Percentiles rank a stretch among this genome's conserved stretches.
These are phyloP conservation scores for Zymoseptoria tritici DNA, from an alignment of 2,329 filamentous ascomycete species.

Conservation along the genomic window DNA sequence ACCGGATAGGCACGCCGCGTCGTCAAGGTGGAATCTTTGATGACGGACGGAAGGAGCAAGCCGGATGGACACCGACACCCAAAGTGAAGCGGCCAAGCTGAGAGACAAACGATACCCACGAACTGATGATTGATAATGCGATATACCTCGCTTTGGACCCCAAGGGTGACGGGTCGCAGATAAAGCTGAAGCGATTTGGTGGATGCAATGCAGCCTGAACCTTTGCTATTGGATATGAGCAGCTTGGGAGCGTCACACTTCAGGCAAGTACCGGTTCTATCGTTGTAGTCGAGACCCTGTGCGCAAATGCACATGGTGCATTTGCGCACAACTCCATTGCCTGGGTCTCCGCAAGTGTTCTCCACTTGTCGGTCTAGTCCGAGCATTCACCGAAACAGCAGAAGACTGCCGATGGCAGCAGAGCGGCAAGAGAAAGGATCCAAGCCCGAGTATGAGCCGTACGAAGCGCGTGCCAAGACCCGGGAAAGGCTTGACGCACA, in stretches of 20 bases:
- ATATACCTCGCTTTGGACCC: not conserved
- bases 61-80: constrained; percentile 16
- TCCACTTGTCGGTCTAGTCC: too few species aligned
- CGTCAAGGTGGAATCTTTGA: constrained; percentile 15
- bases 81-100: constrained; percentile 11
- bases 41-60: constrained; percentile 1
- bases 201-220: not conserved
- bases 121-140: not conserved
- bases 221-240: not conserved
- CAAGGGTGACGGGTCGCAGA: not conserved
- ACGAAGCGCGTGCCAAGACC: too few species aligned
- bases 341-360: too few species aligned
- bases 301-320: not conserved
- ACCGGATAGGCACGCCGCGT: constrained; percentile 47
- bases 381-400: too few species aligned
- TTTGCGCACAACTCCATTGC: not conserved
- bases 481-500: too few species aligned
- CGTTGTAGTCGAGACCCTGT: not conserved
- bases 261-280: not conserved
- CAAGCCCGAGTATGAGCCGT: too few species aligned
- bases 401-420: too few species aligned
- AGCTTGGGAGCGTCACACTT: not conserved
- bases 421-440: too few species aligned
- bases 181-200: not conserved
- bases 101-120: not conserved